phyloP scores from a whole-genome alignment of 1,284 basidiomycete species.

The Trametes polyzona region DNA sequence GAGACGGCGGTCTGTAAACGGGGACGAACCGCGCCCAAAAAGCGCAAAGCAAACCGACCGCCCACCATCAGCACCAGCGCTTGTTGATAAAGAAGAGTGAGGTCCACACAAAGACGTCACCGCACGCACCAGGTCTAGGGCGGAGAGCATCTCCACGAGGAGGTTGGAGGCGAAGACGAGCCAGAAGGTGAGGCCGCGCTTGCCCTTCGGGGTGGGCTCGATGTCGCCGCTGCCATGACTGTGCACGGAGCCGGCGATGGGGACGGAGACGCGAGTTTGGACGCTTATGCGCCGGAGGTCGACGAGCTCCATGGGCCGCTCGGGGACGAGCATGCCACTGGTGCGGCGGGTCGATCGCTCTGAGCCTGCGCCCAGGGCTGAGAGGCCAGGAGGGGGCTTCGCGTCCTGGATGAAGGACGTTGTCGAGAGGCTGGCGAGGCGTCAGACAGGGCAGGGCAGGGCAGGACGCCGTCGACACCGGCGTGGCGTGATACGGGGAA shows the following conservation, averaged over 20 bases:
- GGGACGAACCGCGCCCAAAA: too few species aligned
- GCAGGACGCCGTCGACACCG: background rate
- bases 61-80: background rate
- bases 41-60: background rate
- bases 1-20: slow-evolving; percentile 18
- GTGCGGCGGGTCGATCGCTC: too few species aligned
- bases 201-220: slow-evolving; percentile 7
- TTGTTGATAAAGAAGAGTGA: background rate
- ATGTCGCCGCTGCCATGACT: background rate
- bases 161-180: slow-evolving; percentile 8
- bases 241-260: background rate
- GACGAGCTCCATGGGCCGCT: background rate
- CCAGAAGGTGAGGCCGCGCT: slow-evolving; percentile 11
- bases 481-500: background rate
- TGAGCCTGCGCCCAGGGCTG: too few species aligned
- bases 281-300: background rate
- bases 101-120: background rate
- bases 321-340: background rate
- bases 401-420: slow-evolving; percentile 7
- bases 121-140: slow-evolving; percentile 5
- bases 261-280: background rate
- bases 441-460: background rate
- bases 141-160: slow-evolving; percentile 11
- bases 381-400: background rate
- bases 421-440: slow-evolving; percentile 7